phyloP scores from a whole-genome alignment of 2,329 filamentous ascomycete genomes.

The Anisogramma anomala region DNA sequence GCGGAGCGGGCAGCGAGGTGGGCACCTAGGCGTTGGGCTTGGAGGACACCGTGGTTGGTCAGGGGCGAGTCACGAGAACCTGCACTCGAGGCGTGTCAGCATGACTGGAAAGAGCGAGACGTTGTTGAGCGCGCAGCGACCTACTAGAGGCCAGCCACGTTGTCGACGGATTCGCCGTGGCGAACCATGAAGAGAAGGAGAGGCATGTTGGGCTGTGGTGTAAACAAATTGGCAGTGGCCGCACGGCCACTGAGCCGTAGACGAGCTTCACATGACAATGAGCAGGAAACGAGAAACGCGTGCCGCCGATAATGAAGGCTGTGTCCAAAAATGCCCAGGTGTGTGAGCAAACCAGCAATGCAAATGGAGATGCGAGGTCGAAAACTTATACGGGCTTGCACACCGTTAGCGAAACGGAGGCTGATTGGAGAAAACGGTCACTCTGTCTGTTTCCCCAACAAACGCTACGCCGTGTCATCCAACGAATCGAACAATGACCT shows the following conservation, averaged over 20 bases:
- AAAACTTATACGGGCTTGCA: not conserved
- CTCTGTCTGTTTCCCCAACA: too few species aligned
- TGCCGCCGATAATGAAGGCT: too few species aligned
- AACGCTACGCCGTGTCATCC: too few species aligned
- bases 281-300: not conserved
- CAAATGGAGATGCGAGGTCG: not conserved
- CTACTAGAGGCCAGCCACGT: conserved; percentile 67
- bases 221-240: not conserved
- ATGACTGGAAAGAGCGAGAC: conserved; percentile 25
- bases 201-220: not conserved
- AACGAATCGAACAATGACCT: too few species aligned
- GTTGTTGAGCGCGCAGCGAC: conserved; percentile 17
- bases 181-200: conserved; percentile 65
- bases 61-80: conserved; percentile 70
- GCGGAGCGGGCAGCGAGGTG: conserved; percentile 37
- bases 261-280: not conserved
- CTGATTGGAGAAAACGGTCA: not conserved
- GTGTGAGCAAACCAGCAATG: too few species aligned
- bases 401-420: too few species aligned
- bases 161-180: conserved; percentile 85
- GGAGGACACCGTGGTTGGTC: conserved; percentile 70
- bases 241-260: not conserved
- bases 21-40: conserved; percentile 59
- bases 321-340: too few species aligned
- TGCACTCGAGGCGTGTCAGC: conserved; percentile 47